Evolutionary conservation across 805 yeast species (phyloP).

Genomic region (Ogataea kodamae): DNA sequence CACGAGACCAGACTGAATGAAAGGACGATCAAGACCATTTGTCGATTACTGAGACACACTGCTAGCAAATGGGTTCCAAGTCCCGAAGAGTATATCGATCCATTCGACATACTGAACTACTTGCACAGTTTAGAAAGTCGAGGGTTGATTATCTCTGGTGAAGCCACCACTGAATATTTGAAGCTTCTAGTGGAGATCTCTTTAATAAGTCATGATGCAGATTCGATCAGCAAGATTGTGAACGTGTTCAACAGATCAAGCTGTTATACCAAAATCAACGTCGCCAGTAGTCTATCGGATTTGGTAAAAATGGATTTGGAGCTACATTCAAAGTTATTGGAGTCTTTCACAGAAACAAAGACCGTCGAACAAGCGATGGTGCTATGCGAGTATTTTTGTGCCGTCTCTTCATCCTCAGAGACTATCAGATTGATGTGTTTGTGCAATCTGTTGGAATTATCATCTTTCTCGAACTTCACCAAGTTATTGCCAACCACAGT

Average conservation of each 20-base stretch:
- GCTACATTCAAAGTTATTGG: slow-evolving; percentile 33
- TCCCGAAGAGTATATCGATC: slow-evolving; percentile 6
- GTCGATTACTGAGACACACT: slow-evolving; percentile 30
- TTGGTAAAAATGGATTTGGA: slow-evolving; percentile 16
- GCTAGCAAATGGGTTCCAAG: slow-evolving; percentile 29
- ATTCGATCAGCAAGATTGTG: slow-evolving; percentile 10
- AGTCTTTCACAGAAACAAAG: slow-evolving; percentile 31
- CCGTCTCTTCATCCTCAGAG: slow-evolving; percentile 32
- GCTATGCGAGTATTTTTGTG: slow-evolving; percentile 36
- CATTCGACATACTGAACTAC: slow-evolving; percentile 45
- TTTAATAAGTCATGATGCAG: too few relatives aligned
- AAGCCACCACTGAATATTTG: slow-evolving; percentile 32
- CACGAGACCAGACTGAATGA: slow-evolving; percentile 39
- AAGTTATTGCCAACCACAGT: slow-evolving; percentile 33
- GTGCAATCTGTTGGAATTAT: slow-evolving; percentile 41
- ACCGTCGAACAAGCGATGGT: slow-evolving; percentile 39
- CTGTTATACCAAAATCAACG: slow-evolving; percentile 24
- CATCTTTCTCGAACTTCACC: slow-evolving; percentile 31
- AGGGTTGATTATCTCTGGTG: slow-evolving; percentile 38
- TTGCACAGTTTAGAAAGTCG: slow-evolving; percentile 39
- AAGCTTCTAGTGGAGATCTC: slow-evolving; percentile 30
- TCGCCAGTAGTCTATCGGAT: slow-evolving; percentile 19
- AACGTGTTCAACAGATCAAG: slow-evolving; percentile 13
- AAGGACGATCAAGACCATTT: slow-evolving; percentile 33
- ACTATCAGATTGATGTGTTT: slow-evolving; percentile 34